phyloP scores from a whole-genome alignment of 257 asterid species.

The Lantana camara region DNA sequence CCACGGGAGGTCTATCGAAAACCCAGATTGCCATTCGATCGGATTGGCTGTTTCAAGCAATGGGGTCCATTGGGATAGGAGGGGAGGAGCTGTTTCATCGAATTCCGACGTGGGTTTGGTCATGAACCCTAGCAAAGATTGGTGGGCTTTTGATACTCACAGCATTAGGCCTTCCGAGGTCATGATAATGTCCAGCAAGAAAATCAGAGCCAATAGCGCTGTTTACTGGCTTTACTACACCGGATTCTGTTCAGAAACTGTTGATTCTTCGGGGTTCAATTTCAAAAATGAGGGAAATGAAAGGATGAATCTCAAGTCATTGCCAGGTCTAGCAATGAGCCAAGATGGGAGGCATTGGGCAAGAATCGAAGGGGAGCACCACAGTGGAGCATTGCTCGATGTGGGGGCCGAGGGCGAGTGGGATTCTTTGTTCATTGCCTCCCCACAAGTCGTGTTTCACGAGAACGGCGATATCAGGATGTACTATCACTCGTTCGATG shows the following conservation, averaged over 20 bases:
- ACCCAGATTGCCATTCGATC: constrained; percentile 46
- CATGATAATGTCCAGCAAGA: constrained; percentile 79
- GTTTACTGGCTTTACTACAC: constrained; percentile 93
- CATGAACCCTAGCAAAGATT: constrained; percentile 64
- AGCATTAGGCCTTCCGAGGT: constrained; percentile 74
- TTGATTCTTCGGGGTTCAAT: constrained; percentile 29
- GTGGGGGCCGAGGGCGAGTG: constrained; percentile 70
- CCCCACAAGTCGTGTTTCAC: constrained; percentile 80
- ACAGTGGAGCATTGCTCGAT: constrained; percentile 82
- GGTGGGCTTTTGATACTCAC: constrained; percentile 95
- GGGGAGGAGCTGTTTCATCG: constrained; percentile 48
- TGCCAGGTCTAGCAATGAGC: constrained; percentile 94
- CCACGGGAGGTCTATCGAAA: constrained; percentile 54
- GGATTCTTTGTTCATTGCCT: constrained; percentile 79
- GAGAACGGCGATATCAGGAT: constrained; percentile 70
- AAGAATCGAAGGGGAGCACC: constrained; percentile 91
- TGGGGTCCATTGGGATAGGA: constrained; percentile 95
- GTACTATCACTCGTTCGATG: constrained; percentile 82
- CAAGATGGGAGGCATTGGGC: constrained; percentile 98
- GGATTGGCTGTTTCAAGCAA: constrained; percentile 88
- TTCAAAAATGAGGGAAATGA: constrained; percentile 33
- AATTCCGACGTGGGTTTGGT: constrained; percentile 74
- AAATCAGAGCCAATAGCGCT: constrained; percentile 57
- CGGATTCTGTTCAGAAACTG: constrained; percentile 49
- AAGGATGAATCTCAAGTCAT: constrained; percentile 41